phyloP scores from a whole-genome alignment of 2,329 filamentous ascomycete species.

The Colletotrichum incanum region DNA sequence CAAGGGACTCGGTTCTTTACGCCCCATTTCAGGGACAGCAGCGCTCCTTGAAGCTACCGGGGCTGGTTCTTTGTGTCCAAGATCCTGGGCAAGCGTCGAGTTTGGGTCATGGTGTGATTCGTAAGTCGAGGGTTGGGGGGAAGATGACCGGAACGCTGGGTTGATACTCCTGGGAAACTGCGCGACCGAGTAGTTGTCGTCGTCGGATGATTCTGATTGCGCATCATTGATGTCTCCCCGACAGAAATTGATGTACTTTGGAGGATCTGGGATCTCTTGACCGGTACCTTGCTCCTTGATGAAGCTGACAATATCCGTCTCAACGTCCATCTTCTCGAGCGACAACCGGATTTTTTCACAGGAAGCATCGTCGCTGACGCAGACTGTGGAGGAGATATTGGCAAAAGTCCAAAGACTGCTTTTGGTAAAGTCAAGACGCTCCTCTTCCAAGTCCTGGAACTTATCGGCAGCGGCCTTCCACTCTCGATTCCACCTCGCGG shows the following conservation, averaged over 20 bases:
- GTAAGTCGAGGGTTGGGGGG: slow-evolving; percentile 92
- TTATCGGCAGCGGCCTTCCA: slow-evolving; percentile 99
- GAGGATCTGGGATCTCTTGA: slow-evolving; percentile 96
- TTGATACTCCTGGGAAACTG: slow-evolving; percentile 97
- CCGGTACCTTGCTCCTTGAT: slow-evolving; percentile 92
- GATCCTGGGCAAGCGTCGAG: slow-evolving; percentile 78
- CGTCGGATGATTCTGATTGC: slow-evolving; percentile 86
- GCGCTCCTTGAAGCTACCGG: neutral
- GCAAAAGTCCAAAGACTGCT: slow-evolving; percentile 98
- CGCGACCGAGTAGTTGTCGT: slow-evolving; percentile 92
- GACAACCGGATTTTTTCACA: slow-evolving; percentile 97
- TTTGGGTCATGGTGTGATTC: slow-evolving; percentile 93
- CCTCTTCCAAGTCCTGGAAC: slow-evolving; percentile 98
- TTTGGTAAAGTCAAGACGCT: slow-evolving; percentile 96
- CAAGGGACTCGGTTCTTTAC: slow-evolving; percentile 23
- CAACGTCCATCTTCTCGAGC: slow-evolving; percentile 95
- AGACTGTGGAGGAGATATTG: slow-evolving; percentile 96
- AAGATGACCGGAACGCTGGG: slow-evolving; percentile 94
- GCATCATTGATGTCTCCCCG: slow-evolving; percentile 88
- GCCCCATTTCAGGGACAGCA: slow-evolving; percentile 11
- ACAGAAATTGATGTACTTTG: slow-evolving; percentile 99
- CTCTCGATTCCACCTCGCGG: slow-evolving; percentile 94
- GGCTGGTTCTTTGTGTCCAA: slow-evolving; percentile 60
- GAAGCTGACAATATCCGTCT: slow-evolving; percentile 92
- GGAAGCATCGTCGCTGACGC: slow-evolving; percentile 95